Conservation (phyloP, 192 early-diverging fungal genomes). For the Chytriomyces hyalinus region DNA sequence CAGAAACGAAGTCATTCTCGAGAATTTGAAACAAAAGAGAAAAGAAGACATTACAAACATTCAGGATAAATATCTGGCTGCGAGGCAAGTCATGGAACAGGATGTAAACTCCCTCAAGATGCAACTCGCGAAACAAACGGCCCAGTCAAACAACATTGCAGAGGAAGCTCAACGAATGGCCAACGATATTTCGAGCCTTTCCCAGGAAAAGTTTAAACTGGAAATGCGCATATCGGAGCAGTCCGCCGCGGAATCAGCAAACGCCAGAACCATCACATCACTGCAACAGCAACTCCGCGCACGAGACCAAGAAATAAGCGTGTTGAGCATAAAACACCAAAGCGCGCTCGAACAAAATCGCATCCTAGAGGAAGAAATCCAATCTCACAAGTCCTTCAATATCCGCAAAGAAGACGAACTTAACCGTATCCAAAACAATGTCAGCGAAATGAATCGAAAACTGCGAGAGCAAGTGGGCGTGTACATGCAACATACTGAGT, state of each 20-base stretch:
- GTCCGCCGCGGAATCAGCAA: constrained; percentile 34
- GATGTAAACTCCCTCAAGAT: constrained; percentile 43
- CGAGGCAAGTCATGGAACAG: constrained; percentile 53
- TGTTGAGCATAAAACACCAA: constrained; percentile 42
- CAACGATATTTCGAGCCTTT: constrained; percentile 42
- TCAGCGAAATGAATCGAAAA: constrained; percentile 37
- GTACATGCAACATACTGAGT: constrained; percentile 16
- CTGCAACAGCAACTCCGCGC: constrained; percentile 45
- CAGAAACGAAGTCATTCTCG: constrained; percentile 36
- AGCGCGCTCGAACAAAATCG: constrained; percentile 43
- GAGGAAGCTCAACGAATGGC: constrained; percentile 46
- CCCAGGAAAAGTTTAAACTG: constrained; percentile 42
- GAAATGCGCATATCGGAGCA: constrained; percentile 53
- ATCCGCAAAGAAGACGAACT: constrained; percentile 44
- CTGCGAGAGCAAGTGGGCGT: constrained; percentile 34
- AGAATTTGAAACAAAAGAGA: constrained; percentile 47
- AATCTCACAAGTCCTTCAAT: constrained; percentile 34
- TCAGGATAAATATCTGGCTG: constrained; percentile 55
- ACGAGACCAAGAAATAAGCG: constrained; percentile 48
- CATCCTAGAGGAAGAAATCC: constrained; percentile 47
- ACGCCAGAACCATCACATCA: constrained; percentile 41
- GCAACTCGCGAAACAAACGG: constrained; percentile 41
- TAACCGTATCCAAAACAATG: constrained; percentile 38
- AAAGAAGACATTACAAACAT: constrained; percentile 55
- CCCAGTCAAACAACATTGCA: constrained; percentile 26